Evolutionary conservation across 371 early-diverging fungal species (phyloP), one percentile per base, ranked within the genome.

Genomic region (Syncephalastrum sp.): DNA sequence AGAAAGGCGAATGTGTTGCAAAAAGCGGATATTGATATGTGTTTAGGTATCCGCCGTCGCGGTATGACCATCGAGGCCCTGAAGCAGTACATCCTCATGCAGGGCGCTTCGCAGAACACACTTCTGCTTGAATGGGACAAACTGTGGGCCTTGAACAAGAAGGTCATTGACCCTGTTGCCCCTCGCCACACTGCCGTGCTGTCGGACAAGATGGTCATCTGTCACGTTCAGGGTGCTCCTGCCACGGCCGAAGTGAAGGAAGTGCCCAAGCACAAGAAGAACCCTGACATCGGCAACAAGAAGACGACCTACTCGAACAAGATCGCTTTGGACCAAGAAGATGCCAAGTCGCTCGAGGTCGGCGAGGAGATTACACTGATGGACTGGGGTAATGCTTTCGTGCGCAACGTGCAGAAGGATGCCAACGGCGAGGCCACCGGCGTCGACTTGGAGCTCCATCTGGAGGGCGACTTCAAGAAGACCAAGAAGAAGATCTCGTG

Each of bases 401-500:
- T 99, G 27, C 83, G 81, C 60, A 65, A 73, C 7, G 82, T 85
- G 53, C 59, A 72, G 43, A 77, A 81, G 61, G 79, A 86, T 54
- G 76, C 74, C 51, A 70, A 69, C 43, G 72, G 78, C 38, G 79
- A 79, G 12, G 89, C 88, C 2, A 77, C 70, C 0, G 52, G 56
- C 33, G 65, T 91, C 23, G 75, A 77, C 24, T 68, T 87, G 54
- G 82, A 83, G 52, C 79, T 98, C 52, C 88, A 99, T 67, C 84
- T 96, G 62, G 91, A 86, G 42, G 99, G 99, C 61, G 98, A 99
- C 70, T 95, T 96, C 69, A 99, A 98, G 74, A 90, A 92, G 76
- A 99, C 99, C 58, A 96, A 97, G 84, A 96, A 97, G 87, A 99
- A 99, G 90, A 75, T 99, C 54, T 97, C 99, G 2, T 99, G 99